Percentiles rank a stretch among this genome's conserved stretches.
phyloP scores from a whole-genome alignment of 352 stramenopile species.

The Elongisporangium anandrum region DNA sequence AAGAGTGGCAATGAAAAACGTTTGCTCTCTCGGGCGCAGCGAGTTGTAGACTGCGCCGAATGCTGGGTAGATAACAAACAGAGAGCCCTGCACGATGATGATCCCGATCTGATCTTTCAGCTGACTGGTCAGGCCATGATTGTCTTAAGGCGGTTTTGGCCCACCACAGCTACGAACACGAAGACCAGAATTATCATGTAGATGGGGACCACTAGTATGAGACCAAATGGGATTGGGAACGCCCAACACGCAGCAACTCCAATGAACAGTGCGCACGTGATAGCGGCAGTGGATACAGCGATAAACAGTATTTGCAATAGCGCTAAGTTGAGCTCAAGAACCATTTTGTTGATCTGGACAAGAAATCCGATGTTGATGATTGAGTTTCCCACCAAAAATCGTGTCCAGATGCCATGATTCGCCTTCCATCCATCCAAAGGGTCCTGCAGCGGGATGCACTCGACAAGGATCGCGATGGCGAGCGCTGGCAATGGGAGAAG shows the following conservation, averaged over 20 bases:
- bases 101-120: slow-evolving; percentile 3
- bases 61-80: too few relatives aligned
- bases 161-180: slow-evolving; percentile 12
- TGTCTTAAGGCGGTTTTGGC: not conserved
- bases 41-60: too few relatives aligned
- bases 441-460: slow-evolving; percentile 6
- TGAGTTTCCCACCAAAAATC: slow-evolving; percentile 8
- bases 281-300: slow-evolving; percentile 10
- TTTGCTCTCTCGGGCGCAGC: too few relatives aligned
- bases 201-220: slow-evolving; percentile 12
- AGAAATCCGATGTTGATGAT: slow-evolving; percentile 10
- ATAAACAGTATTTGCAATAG: not conserved
- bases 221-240: slow-evolving; percentile 24
- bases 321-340: slow-evolving; percentile 11
- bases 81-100: slow-evolving; percentile 4
- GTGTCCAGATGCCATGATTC: slow-evolving; percentile 21
- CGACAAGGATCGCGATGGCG: slow-evolving; percentile 6
- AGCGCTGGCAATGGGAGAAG: slow-evolving; percentile 11
- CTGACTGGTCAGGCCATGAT: too few relatives aligned
- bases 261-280: slow-evolving; percentile 1
- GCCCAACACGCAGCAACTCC: slow-evolving; percentile 13
- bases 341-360: slow-evolving; percentile 3
- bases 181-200: slow-evolving; percentile 12
- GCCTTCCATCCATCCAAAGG: slow-evolving; percentile 8
- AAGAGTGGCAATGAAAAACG: too few relatives aligned